These are phyloP conservation scores for Adansonia gregorii DNA, from an alignment of 441 rosid genomes.

Conservation along the genomic window DNA sequence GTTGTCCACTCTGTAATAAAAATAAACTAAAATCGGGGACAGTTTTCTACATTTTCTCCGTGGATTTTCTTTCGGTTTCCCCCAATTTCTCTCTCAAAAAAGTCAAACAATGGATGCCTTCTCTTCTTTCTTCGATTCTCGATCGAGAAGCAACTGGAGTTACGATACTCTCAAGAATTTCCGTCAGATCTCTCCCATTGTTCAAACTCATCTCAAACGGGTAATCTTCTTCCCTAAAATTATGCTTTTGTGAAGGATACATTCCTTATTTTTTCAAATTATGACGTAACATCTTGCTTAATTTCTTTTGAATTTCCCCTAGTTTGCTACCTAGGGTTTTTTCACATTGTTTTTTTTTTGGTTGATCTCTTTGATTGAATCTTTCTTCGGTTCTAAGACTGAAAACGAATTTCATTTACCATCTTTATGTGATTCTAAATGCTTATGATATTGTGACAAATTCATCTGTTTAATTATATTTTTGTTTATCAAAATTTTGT, in stretches of 20 bases:
- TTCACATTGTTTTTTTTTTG: neutral
- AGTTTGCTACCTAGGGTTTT: neutral
- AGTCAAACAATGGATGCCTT: slow-evolving; percentile 53
- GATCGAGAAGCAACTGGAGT: slow-evolving; percentile 19
- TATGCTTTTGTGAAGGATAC: neutral
- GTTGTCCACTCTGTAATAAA: neutral
- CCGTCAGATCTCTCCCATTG: slow-evolving; percentile 21
- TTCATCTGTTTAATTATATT: neutral
- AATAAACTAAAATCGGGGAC: neutral
- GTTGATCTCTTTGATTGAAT: neutral
- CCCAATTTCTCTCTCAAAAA: neutral
- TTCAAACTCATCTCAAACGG: slow-evolving; percentile 26
- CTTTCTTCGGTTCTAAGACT: neutral
- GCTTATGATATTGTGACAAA: neutral
- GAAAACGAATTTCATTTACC: neutral
- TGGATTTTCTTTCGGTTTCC: neutral
- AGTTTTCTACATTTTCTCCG: neutral
- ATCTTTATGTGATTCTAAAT: neutral
- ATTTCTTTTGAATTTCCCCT: neutral
- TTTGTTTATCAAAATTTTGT: neutral
- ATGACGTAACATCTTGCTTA: neutral
- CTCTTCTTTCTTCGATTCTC: slow-evolving; percentile 48
- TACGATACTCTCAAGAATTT: slow-evolving; percentile 23
- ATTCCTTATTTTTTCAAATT: neutral
- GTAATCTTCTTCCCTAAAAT: neutral